These are phyloP conservation scores for Cornus controversa DNA, from an alignment of 148 eudicot genomes.

Conservation along the genomic window DNA sequence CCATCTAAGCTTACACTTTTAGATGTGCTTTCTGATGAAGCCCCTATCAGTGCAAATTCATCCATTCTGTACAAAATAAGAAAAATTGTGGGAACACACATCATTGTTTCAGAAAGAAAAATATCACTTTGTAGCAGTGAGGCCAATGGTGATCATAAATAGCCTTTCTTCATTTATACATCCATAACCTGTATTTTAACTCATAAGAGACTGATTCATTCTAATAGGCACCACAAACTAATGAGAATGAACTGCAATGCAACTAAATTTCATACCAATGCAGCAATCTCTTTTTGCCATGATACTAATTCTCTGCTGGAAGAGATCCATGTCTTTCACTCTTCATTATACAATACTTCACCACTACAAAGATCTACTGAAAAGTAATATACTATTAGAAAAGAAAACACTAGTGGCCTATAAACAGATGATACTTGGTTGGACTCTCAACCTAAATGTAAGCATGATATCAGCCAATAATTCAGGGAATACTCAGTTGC, in stretches of 20 bases:
- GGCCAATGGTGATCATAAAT: background rate
- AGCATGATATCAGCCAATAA: background rate
- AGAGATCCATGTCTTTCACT: background rate
- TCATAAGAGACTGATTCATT: background rate
- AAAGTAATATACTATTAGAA: too few species aligned
- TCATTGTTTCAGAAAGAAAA: background rate
- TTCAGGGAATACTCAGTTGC: background rate
- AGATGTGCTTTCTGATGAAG: constrained; percentile 59
- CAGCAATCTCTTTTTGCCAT: background rate
- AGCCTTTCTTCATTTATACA: background rate
- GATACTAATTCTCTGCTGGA: background rate
- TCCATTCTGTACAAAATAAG: constrained; percentile 64
- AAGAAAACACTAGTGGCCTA: background rate
- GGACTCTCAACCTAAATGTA: background rate
- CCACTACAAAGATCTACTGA: background rate
- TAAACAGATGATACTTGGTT: background rate
- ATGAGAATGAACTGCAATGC: background rate
- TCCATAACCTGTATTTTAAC: background rate
- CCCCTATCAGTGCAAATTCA: constrained; percentile 68
- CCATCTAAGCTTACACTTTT: constrained; percentile 71
- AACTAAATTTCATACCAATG: background rate
- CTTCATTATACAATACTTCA: background rate
- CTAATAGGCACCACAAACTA: background rate
- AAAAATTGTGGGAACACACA: background rate
- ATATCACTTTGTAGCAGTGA: background rate